Percentiles rank a stretch among this genome's conserved stretches.
Conservation (phyloP, 768 basidiomycete genomes). For the Suillus americanus region DNA sequence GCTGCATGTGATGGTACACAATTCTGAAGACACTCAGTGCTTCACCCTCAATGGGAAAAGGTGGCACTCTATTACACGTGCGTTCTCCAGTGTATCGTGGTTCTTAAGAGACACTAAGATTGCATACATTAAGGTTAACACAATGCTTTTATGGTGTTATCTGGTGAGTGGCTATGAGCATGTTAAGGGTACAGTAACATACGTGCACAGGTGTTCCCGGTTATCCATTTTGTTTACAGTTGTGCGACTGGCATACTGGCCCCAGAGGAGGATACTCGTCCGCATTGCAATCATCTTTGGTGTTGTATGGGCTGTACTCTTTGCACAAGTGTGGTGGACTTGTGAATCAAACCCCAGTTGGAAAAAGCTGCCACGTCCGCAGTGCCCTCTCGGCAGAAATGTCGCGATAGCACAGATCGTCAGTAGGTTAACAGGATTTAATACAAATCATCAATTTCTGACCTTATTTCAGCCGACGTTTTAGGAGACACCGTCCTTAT, state of each 20-base stretch:
- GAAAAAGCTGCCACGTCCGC: background rate
- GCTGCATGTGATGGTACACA: background rate
- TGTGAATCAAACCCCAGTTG: background rate
- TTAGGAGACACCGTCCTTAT: background rate
- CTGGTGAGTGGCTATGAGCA: background rate
- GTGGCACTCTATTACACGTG: background rate
- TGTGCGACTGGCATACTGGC: background rate
- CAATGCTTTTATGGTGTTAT: background rate
- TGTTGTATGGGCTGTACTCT: background rate
- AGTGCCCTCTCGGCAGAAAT: background rate
- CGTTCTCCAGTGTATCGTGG: background rate
- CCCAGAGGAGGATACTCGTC: background rate
- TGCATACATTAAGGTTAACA: background rate
- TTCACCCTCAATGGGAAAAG: background rate
- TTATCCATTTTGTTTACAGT: background rate
- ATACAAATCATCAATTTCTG: background rate
- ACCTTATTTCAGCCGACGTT: constrained; percentile 7
- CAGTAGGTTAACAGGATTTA: background rate
- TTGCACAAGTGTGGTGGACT: constrained; percentile 1
- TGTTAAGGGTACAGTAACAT: background rate
- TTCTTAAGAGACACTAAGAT: background rate
- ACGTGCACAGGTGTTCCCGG: background rate
- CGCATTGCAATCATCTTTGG: background rate
- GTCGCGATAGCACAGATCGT: background rate
- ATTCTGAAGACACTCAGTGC: background rate